These are phyloP conservation scores for Zygosaccharomyces bisporus DNA, from an alignment of 805 yeast genomes.

Conservation along the genomic window DNA sequence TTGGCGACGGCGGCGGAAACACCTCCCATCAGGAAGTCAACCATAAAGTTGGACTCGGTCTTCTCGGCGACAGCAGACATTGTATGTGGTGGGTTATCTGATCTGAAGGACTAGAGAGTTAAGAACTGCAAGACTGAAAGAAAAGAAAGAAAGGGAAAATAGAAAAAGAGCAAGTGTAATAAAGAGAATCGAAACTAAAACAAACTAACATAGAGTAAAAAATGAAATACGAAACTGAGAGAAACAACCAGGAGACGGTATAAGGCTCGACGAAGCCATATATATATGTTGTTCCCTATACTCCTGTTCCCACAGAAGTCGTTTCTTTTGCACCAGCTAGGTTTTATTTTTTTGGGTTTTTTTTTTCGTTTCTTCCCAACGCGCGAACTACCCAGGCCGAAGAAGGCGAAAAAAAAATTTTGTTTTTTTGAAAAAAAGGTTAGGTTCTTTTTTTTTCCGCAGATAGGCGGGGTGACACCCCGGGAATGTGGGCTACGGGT, in stretches of 20 bases:
- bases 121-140: neutral
- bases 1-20: constrained; percentile 98
- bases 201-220: too few relatives aligned
- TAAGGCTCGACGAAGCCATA: constrained; percentile 3
- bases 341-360: neutral
- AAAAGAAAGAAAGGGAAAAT: neutral
- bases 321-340: constrained; percentile 1
- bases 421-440: neutral
- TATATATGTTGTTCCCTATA: constrained; percentile 2
- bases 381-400: neutral
- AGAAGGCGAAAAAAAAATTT: neutral
- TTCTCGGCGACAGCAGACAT: constrained; percentile 25
- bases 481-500: neutral
- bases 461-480: neutral
- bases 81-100: constrained; percentile 7
- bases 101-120: constrained; percentile 1
- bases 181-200: neutral
- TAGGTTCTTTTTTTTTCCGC: neutral
- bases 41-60: constrained; percentile 44
- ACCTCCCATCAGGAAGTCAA: constrained; percentile 95
- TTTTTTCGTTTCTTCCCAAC: neutral
- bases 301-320: neutral
- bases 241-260: neutral
- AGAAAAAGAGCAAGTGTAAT: neutral
- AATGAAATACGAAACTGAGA: too few relatives aligned